Percentiles rank a stretch among this genome's conserved stretches.
These are phyloP conservation scores for Cladosporium velox DNA, from an alignment of 2,329 filamentous ascomycete species.

Conservation along the genomic window DNA sequence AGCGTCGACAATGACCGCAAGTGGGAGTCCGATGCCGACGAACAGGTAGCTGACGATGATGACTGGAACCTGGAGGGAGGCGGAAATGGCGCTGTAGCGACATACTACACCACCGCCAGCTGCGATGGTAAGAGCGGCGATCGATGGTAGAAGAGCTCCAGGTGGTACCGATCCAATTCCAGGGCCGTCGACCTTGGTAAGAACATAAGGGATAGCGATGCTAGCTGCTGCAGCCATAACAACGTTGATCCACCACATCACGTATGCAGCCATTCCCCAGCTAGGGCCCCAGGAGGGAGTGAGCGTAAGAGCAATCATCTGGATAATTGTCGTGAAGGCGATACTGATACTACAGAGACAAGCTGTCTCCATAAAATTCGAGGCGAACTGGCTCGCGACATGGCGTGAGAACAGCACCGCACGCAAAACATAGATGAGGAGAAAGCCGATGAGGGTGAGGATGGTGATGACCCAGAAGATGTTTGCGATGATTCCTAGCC, in stretches of 20 bases:
- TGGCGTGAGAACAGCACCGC: background rate
- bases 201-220: background rate
- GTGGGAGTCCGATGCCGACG: slow-evolving; percentile 20
- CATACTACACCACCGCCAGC: slow-evolving; percentile 18
- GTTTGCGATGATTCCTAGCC: slow-evolving; percentile 21
- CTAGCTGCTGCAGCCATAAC: slow-evolving; percentile 6
- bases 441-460: slow-evolving; percentile 16
- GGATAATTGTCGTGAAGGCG: background rate
- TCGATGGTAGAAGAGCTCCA: background rate
- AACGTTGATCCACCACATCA: background rate
- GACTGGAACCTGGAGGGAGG: slow-evolving; percentile 24
- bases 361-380: slow-evolving; percentile 22
- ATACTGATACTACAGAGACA: background rate
- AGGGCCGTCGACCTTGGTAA: background rate
- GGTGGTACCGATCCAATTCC: background rate
- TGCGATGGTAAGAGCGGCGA: background rate
- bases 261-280: background rate
- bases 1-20: background rate
- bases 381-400: background rate
- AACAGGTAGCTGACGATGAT: slow-evolving; percentile 24
- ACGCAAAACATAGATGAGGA: slow-evolving; percentile 20
- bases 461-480: slow-evolving; percentile 24
- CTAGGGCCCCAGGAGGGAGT: background rate
- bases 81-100: slow-evolving; percentile 21
- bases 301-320: background rate